phyloP scores from a whole-genome alignment of 2,329 filamentous ascomycete genomes.

The Exutisphaerella laricina region DNA sequence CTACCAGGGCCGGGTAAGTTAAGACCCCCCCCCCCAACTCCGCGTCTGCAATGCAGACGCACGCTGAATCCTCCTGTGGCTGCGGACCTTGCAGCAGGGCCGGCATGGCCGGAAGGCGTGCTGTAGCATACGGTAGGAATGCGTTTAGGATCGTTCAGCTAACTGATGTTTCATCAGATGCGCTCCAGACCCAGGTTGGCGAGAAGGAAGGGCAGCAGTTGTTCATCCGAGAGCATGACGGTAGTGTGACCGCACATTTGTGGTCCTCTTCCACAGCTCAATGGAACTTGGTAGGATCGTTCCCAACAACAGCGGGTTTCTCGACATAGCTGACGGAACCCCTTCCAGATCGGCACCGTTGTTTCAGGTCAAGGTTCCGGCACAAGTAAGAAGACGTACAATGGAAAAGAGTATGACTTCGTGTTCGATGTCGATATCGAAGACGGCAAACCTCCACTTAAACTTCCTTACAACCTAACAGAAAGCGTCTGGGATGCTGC shows the following conservation, averaged over 20 bases:
- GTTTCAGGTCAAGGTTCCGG: constrained; percentile 81
- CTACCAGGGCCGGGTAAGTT: constrained; percentile 63
- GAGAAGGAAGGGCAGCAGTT: constrained; percentile 96
- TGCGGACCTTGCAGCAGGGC: neutral
- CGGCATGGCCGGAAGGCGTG: neutral
- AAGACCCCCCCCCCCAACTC: neutral
- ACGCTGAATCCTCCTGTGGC: too few species aligned
- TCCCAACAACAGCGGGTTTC: neutral
- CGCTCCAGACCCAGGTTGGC: constrained; percentile 71
- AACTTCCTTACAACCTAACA: constrained; percentile 87
- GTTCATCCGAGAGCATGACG: constrained; percentile 79
- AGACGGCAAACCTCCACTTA: constrained; percentile 85
- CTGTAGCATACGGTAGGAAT: too few species aligned
- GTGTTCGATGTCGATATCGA: constrained; percentile 97
- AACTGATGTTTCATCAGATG: constrained; percentile 48
- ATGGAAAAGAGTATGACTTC: constrained; percentile 87
- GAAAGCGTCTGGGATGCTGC: constrained; percentile 91
- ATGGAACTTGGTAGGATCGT: constrained; percentile 29
- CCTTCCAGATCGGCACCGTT: constrained; percentile 73
- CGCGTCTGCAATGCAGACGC: too few species aligned
- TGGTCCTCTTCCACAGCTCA: constrained; percentile 58
- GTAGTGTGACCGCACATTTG: constrained; percentile 76
- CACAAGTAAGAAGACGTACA: constrained; percentile 62
- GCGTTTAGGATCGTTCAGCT: constrained; percentile 1
- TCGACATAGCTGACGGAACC: constrained; percentile 7